Base-by-base conservation (phyloP, 2,329 filamentous ascomycete genomes). In the Aspergillus terreus region DNA sequence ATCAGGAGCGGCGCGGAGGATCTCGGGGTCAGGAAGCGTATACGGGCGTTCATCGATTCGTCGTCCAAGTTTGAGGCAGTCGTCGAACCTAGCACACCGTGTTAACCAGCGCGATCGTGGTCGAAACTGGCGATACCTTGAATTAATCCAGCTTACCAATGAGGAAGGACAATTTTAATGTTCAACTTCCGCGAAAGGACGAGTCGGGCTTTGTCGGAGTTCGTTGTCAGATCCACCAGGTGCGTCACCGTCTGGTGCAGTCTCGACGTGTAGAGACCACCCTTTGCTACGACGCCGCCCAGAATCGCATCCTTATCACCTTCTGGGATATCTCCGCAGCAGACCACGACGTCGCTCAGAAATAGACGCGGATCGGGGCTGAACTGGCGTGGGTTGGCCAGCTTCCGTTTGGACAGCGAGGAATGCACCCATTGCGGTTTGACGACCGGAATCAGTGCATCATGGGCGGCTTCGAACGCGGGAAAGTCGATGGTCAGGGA, bases 351-450 rank as follows among this genome's bases (percentile, higher is more conserved):
- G 60, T 90, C 86, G 47, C 88, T 88, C 72, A 99, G 89, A 68
- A 96, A 94, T 67, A 96, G 84, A 52, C 87, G 83, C 2, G 92
- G 92, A 63, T 99, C 94, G 1, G 94, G 94, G 43, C 87, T 96
- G 69, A 87, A 95, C 14, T 90, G 88, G 38, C 92, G 84, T 9
- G 92, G 83, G 60, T 90, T 90, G 32, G 85, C 85, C 49, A 87
- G 78, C 66, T 87, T 92, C 51, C 78, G 78, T 61, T 85, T 87
- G 19, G 78, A 70, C 2, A 96, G 70, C 4, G 88, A 94, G 21
- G 79, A 78, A 3, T 82, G 79, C 44, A 96, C 82, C 92, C 94
- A 99, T 51, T 82, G 76, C 3, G 88, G 84, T 58, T 85, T 92
- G 25, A 97, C 85, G 1, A 97, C 88, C 10, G 90, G 87, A 46